A percentile compares a stretch with the other conserved stretches of the same genome.
Evolutionary conservation across 2,329 filamentous ascomycete genomes (phyloP).

Genomic region (Didymella exigua): DNA sequence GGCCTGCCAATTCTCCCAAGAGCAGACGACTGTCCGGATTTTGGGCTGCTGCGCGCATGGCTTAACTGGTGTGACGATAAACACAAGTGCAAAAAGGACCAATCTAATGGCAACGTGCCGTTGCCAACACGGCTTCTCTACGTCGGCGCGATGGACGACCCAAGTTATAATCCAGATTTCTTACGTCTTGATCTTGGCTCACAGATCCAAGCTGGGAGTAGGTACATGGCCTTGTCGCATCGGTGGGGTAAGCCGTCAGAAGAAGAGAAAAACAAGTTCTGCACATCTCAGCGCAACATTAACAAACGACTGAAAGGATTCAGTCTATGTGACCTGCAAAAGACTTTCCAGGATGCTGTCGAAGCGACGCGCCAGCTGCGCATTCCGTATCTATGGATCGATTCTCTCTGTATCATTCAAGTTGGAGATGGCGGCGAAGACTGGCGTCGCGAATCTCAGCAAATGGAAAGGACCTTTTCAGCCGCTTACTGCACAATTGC

Average conservation of each 20-base stretch:
- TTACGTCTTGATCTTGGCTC: no score
- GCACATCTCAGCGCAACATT: constrained; percentile 21
- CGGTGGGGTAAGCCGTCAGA: constrained; percentile 21
- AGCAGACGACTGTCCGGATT: no score
- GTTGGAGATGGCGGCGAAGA: constrained; percentile 1
- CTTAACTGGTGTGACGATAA: no score
- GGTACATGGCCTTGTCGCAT: constrained; percentile 25
- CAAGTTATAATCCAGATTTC: no score
- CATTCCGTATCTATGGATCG: constrained; percentile 16
- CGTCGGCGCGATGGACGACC: no score
- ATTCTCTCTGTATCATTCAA: no score
- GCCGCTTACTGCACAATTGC: constrained; percentile 10
- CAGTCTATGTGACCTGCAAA: constrained; percentile 19
- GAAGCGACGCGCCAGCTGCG: constrained; percentile 1
- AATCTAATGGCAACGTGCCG: no score
- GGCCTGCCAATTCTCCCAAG: no score
- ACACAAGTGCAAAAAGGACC: no score
- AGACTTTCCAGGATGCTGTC: constrained; percentile 3
- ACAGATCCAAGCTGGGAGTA: no score
- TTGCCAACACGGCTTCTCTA: no score
- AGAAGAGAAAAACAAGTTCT: constrained; percentile 13
- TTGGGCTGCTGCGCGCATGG: no score
- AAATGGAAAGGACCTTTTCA: constrained; percentile 9
- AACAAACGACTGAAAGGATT: constrained; percentile 8
- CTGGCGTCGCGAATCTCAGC: constrained; percentile 6